These are phyloP conservation scores for Brassica rapa DNA, from an alignment of 345 rosid species.

Conservation along the genomic window DNA sequence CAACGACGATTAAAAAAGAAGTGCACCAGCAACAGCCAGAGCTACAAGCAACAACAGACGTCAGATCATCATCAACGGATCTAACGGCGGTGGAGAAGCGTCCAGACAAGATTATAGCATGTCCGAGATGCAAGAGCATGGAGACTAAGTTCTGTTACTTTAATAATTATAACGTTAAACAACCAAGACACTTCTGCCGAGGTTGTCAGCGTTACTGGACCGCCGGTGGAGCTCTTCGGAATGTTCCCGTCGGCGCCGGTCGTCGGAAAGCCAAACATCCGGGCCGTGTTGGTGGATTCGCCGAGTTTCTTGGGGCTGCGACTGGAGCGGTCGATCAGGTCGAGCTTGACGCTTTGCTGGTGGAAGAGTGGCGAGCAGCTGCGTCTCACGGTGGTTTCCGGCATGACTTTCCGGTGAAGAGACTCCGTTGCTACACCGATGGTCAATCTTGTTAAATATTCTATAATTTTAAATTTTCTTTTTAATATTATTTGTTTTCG, in stretches of 20 bases:
- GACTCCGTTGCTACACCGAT: slow-evolving; percentile 58
- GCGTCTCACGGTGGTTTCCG: slow-evolving; percentile 54
- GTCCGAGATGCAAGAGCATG: slow-evolving; percentile 96
- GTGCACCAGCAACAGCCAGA: slow-evolving; percentile 33
- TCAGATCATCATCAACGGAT: slow-evolving; percentile 39
- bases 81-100: slow-evolving; percentile 56
- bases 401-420: slow-evolving; percentile 61
- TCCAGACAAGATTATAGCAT: slow-evolving; percentile 85
- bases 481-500: neutral
- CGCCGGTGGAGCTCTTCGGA: slow-evolving; percentile 91
- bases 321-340: slow-evolving; percentile 52
- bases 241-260: slow-evolving; percentile 94
- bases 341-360: slow-evolving; percentile 53
- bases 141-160: slow-evolving; percentile 97
- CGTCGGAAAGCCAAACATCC: slow-evolving; percentile 84
- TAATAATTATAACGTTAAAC: slow-evolving; percentile 96
- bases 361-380: slow-evolving; percentile 63
- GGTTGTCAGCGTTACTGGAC: slow-evolving; percentile 99
- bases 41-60: slow-evolving; percentile 23
- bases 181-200: slow-evolving; percentile 92
- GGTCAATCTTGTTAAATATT: slow-evolving; percentile 52
- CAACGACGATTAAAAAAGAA: slow-evolving; percentile 47
- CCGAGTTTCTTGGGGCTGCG: slow-evolving; percentile 40
- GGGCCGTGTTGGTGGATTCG: slow-evolving; percentile 45
- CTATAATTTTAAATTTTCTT: neutral